Evolutionary conservation across 148 eudicot genomes (phyloP), one percentile per base, ranked within the genome.

Genomic region (Vaccinium macrocarpon): DNA sequence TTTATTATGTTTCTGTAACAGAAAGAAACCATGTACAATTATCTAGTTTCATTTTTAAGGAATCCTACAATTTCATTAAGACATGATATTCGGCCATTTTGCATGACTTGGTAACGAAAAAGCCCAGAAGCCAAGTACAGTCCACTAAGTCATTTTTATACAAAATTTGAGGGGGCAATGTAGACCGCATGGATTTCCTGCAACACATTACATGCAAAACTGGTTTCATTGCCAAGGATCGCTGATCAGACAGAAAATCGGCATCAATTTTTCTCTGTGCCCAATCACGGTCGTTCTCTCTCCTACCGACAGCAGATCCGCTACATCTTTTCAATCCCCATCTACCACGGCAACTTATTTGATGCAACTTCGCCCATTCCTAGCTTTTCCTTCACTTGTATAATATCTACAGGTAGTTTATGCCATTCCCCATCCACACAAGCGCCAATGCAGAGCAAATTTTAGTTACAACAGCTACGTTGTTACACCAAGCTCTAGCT

Each of bases 41-140:
- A 81, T 61, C 25, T 61, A 81, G 1, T 13, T 23, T 13, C 51
- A 32, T 29, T 55, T 55, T 55, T 42, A 16, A 52, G 19, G n/a
- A 3, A 78, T 23, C 10, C 21, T 27, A 42, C 11, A 27, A 53
- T 25, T 52, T 53, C 18, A 52, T 29, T 52, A 16, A 16, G 64
- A 56, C n/a, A 23, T 56, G 35, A 13, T 12, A 12, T 10, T 42
- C 32, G 84, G 87, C 83, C 85, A 85, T 59, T 81, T 81, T 46
- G 68, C 23, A 12, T 86, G 75, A 89, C 82, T 89, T 32, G 79
- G 86, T 82, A 87, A 76, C 55, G 4, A 66, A 81, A 64, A 80
- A 76, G 70, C 87, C 87, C 84, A 79, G 74, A 75, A 73, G 46
- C 55, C 73, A 46, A 48, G 42, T 9, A 70, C 8, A 18, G 13